phyloP scores from a whole-genome alignment of 129 eudicot genomes.

The Saussurea involucrata region DNA sequence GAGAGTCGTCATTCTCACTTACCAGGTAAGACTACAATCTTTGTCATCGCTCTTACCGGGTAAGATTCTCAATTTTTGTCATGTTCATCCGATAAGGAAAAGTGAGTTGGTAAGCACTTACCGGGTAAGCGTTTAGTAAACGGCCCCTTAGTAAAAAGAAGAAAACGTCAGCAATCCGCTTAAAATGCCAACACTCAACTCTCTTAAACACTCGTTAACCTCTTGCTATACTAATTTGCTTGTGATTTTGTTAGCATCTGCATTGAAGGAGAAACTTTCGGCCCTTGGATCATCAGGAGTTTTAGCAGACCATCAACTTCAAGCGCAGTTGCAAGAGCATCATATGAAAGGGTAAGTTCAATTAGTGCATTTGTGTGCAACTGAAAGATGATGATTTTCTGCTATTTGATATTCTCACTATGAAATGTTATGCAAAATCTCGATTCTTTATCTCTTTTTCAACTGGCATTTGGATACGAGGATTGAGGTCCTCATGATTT shows the following conservation, averaged over 20 bases:
- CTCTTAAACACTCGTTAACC: background rate
- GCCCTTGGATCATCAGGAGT: constrained; percentile 97
- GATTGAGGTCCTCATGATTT: background rate
- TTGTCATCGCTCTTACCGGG: too few species aligned
- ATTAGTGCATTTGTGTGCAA: background rate
- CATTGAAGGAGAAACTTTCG: constrained; percentile 91
- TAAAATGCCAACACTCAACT: background rate
- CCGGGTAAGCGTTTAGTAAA: too few species aligned
- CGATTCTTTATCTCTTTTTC: background rate
- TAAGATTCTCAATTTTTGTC: too few species aligned
- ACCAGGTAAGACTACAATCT: too few species aligned
- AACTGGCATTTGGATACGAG: background rate
- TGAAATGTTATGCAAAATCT: background rate
- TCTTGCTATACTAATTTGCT: constrained; percentile 27
- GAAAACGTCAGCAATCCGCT: background rate
- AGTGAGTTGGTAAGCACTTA: too few species aligned
- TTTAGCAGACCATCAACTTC: constrained; percentile 97
- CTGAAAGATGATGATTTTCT: constrained; percentile 6
- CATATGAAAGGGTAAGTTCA: constrained; percentile 84
- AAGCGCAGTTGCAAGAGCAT: constrained; percentile 95
- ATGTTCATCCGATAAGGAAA: too few species aligned
- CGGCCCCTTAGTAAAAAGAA: background rate
- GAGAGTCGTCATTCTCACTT: too few species aligned
- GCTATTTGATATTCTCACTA: constrained; percentile 3
- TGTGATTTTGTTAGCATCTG: constrained; percentile 65